Evolutionary conservation across 2,329 filamentous ascomycete species (phyloP).

Genomic region (Apiospora marii): DNA sequence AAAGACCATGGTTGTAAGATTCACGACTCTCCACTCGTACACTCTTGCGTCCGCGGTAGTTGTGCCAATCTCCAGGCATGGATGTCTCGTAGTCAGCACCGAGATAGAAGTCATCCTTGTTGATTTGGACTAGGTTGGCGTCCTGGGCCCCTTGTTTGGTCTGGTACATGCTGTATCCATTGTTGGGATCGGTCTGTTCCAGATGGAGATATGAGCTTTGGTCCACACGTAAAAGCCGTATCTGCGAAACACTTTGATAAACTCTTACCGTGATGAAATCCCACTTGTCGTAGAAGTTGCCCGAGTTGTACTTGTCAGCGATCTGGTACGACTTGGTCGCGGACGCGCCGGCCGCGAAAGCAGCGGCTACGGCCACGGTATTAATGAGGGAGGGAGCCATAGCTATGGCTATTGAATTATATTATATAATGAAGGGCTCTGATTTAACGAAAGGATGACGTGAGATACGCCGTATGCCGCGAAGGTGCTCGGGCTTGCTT

Average conservation of each 20-base stretch:
- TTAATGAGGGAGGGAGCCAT: constrained; percentile 53
- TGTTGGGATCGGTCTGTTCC: constrained; percentile 62
- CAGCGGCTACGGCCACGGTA: constrained; percentile 47
- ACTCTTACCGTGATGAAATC: constrained; percentile 48
- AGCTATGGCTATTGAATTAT: constrained; percentile 37
- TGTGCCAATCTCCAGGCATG: neutral
- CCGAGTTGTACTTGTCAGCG: constrained; percentile 49
- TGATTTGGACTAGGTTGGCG: constrained; percentile 45
- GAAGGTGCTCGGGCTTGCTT: constrained; percentile 42
- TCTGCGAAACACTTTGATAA: neutral
- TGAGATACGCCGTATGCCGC: constrained; percentile 53
- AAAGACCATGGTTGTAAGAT: constrained; percentile 69
- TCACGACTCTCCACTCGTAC: constrained; percentile 71
- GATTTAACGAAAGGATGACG: constrained; percentile 52
- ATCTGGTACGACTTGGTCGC: constrained; percentile 47
- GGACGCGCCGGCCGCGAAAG: constrained; percentile 43
- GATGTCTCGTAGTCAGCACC: constrained; percentile 45
- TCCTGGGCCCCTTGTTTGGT: constrained; percentile 42
- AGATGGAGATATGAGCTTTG: neutral
- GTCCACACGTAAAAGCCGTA: neutral
- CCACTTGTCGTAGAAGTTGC: constrained; percentile 59
- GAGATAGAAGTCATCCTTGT: constrained; percentile 47
- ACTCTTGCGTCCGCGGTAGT: constrained; percentile 55
- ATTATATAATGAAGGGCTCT: constrained; percentile 39
- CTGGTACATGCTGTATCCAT: constrained; percentile 69